Conservation (phyloP, 257 asterid genomes). For the Asclepias syriaca region DNA sequence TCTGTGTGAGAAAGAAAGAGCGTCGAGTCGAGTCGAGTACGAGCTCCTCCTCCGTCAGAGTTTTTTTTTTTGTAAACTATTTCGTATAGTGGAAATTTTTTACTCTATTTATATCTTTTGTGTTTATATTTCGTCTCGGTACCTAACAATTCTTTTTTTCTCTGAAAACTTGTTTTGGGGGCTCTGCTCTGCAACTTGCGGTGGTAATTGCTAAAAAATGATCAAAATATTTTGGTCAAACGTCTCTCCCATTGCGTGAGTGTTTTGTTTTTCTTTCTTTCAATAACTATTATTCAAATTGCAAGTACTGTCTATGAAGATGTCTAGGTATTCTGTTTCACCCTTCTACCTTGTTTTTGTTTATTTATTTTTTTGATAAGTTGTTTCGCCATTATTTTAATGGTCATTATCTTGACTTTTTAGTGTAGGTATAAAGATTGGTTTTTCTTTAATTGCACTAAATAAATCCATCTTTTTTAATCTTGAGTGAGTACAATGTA, state of each 20-base stretch:
- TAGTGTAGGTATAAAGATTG: neutral
- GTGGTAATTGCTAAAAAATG: neutral
- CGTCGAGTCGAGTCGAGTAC: no score
- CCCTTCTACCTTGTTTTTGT: neutral
- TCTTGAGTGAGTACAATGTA: no score
- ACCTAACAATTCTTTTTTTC: no score
- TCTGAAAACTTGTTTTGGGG: neutral
- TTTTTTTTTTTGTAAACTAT: no score
- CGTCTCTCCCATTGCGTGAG: neutral
- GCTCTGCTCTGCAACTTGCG: neutral
- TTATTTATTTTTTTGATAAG: no score
- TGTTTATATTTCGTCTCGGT: no score
- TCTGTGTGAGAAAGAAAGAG: no score
- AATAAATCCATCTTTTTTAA: neutral
- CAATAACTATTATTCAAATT: neutral
- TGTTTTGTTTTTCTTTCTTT: neutral
- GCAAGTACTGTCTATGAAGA: neutral
- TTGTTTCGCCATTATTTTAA: no score
- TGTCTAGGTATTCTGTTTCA: neutral
- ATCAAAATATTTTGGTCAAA: neutral
- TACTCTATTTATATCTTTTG: no score
- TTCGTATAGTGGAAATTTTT: no score
- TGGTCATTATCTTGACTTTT: no score
- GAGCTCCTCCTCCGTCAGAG: no score
- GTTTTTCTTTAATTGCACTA: neutral